Base-by-base conservation (phyloP, 2,329 filamentous ascomycete species). In the Botrytis sinoallii region DNA sequence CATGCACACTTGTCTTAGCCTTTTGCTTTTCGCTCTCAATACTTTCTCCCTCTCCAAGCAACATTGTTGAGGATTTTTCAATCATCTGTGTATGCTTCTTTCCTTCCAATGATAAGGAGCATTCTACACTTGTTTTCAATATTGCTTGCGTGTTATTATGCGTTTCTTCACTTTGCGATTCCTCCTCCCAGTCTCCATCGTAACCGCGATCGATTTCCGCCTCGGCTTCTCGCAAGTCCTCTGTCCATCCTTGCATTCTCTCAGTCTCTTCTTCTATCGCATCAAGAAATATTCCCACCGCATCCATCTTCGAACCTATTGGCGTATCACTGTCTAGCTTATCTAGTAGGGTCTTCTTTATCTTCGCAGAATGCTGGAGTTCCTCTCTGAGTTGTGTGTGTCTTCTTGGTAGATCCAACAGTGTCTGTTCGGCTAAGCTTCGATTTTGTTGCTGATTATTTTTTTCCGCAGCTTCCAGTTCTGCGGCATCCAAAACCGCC, bases 321-420 rank as follows among this genome's bases (percentile, higher is more conserved):
- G 65, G 65, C 8, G 35, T 42, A 29, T 68, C 48, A 22, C 65
- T 68, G 10, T 68, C 65, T 29, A 68, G 35, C 35, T 68, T 68
- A 14, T 22, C 65, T 7, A 68, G 22, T 7, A 68, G 65, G 10
- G 20, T 38, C 5, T 68, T 48, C 25, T 68, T 68, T 18, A 68
- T 68, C n/a, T 22, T 35, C 16, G 18, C 9, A 55, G 48, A 68
- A 55, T 57, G 35, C 7, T 55, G 18, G 10, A 55, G 65, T 25
- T 68, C 65, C 42, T 40, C 48, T 10, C 29, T 12, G 1, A 68
- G 35, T 32, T 22, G 46, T 12, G 35, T 40, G 1, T 68, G 35
- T 40, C 65, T 68, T n/a, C 52, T 48, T 32, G 65, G 48, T 22
- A 68, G 35, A 68, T 55, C 46, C 48, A 68, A 68, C 0, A 8